Evolutionary conservation across 1,284 basidiomycete species (phyloP).

Genomic region (Xerocomus minutiporus): DNA sequence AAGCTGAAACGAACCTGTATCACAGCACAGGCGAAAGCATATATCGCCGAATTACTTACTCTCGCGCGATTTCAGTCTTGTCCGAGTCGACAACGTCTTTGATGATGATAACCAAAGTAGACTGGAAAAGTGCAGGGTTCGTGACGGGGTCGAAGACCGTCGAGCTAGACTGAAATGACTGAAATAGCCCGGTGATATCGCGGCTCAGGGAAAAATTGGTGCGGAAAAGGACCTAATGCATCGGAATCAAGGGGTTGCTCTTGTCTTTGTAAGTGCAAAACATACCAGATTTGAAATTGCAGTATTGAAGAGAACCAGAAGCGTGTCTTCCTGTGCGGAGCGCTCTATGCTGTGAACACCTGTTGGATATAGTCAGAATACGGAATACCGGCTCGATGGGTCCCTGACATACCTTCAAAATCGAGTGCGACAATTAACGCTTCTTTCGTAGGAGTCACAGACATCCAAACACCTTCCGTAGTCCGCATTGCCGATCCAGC

Average conservation of each 20-base stretch:
- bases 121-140: constrained; percentile 57
- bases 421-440: constrained; percentile 54
- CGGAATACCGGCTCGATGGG: too few species aligned
- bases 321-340: constrained; percentile 57
- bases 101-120: constrained; percentile 56
- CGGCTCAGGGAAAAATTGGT: constrained; percentile 60
- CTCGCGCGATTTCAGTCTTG: constrained; percentile 48
- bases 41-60: constrained; percentile 35
- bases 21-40: neutral
- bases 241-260: neutral
- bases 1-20: constrained; percentile 36
- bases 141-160: constrained; percentile 52
- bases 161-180: constrained; percentile 61
- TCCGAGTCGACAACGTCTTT: constrained; percentile 62
- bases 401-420: constrained; percentile 47
- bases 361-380: constrained; percentile 19
- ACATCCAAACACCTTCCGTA: constrained; percentile 65
- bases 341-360: constrained; percentile 61
- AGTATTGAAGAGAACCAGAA: constrained; percentile 60
- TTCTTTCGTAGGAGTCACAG: constrained; percentile 55
- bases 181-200: constrained; percentile 55
- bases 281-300: constrained; percentile 58
- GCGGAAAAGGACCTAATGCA: constrained; percentile 53
- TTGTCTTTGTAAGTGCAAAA: neutral
- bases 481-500: constrained; percentile 64